Conservation (phyloP, 345 rosid species). For the Heritiera littoralis region DNA sequence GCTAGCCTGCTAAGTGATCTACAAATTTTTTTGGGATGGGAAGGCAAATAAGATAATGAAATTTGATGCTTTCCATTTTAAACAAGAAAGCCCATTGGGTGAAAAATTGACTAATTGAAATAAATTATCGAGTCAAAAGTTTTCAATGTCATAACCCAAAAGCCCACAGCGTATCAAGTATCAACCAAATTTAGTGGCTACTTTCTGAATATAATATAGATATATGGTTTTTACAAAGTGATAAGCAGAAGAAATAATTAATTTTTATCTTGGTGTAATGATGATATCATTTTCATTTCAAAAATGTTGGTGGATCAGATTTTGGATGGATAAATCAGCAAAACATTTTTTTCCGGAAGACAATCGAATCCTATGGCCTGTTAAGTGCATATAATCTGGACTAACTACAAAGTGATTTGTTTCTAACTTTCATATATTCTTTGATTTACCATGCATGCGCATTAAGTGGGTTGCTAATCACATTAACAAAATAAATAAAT, state of each 20-base stretch:
- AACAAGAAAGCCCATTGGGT: not conserved
- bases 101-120: not conserved
- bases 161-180: not conserved
- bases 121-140: not conserved
- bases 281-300: not conserved
- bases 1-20: not conserved
- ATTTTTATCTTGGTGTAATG: not conserved
- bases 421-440: not conserved
- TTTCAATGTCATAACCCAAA: not conserved
- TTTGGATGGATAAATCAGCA: not conserved
- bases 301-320: not conserved
- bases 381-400: not conserved
- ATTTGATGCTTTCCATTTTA: not conserved
- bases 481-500: not conserved
- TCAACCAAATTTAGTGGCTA: not conserved
- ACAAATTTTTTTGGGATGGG: not conserved
- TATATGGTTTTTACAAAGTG: no score
- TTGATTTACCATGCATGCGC: not conserved
- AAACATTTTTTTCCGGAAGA: not conserved
- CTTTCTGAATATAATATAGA: not conserved
- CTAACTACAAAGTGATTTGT: not conserved
- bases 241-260: no score
- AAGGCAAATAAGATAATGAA: not conserved
- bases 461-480: not conserved
- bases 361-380: not conserved